Evolutionary conservation across 768 basidiomycete genomes (phyloP).

Genomic region (Pleurotus platypus): DNA sequence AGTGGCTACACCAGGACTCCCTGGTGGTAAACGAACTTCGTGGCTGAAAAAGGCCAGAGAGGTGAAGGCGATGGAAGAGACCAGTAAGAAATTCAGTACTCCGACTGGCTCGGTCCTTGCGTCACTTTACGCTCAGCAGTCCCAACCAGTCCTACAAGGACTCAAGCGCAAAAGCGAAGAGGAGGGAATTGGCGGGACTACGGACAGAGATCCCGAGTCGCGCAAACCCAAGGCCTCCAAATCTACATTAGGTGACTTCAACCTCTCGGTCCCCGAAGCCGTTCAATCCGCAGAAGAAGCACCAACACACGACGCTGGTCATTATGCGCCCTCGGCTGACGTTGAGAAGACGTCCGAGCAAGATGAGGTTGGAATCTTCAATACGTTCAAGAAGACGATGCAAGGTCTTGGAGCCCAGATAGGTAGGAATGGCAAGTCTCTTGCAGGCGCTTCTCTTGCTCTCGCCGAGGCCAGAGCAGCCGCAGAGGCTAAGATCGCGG

Average conservation of each 20-base stretch:
- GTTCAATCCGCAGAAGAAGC: too few species aligned
- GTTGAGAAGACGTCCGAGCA: not conserved
- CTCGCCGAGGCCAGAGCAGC: conserved; percentile 66
- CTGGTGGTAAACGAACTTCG: conserved; percentile 65
- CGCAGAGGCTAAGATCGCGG: conserved; percentile 67
- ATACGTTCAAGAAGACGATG: conserved; percentile 67
- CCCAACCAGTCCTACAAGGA: conserved; percentile 16
- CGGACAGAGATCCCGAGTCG: conserved; percentile 33
- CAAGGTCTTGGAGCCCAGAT: conserved; percentile 59
- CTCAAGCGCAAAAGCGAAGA: conserved; percentile 70
- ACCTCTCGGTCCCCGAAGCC: not conserved
- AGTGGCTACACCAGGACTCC: conserved; percentile 21
- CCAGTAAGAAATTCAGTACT: conserved; percentile 29
- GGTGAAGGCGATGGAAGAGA: conserved; percentile 64
- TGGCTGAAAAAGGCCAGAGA: conserved; percentile 80
- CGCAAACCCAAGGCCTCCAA: conserved; percentile 50
- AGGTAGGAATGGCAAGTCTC: conserved; percentile 60
- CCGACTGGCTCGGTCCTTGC: conserved; percentile 12
- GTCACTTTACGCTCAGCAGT: not conserved
- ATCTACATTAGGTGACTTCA: conserved; percentile 29
- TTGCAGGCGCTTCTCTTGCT: conserved; percentile 55
- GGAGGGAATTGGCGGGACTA: conserved; percentile 20
- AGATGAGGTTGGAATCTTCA: conserved; percentile 49
- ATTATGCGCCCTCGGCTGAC: not conserved
- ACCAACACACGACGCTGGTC: too few species aligned